These are phyloP conservation scores for Colletotrichum higginsianum DNA, from an alignment of 2,329 filamentous ascomycete genomes.

Conservation along the genomic window DNA sequence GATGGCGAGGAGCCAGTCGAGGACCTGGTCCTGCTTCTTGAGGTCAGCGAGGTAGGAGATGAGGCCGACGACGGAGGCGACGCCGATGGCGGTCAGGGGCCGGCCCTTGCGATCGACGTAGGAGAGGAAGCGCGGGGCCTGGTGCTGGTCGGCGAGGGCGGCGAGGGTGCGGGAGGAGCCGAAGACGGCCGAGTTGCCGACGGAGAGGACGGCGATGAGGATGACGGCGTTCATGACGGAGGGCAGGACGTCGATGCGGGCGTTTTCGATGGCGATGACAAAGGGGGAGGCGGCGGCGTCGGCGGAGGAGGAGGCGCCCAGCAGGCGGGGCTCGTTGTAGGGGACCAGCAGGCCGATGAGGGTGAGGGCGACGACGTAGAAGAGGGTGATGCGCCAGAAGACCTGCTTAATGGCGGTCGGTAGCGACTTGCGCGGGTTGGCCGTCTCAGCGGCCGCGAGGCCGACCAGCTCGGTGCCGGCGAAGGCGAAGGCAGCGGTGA, in stretches of 20 bases:
- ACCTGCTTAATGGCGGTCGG: conserved; percentile 93
- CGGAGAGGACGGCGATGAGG: conserved; percentile 89
- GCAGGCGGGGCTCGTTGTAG: conserved; percentile 76
- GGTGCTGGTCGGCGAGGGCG: conserved; percentile 88
- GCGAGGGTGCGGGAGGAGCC: conserved; percentile 92
- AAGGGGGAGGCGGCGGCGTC: conserved; percentile 86
- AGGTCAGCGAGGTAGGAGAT: conserved; percentile 83
- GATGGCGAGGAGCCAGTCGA: conserved; percentile 84
- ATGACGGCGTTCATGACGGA: conserved; percentile 97
- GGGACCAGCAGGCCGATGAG: conserved; percentile 88
- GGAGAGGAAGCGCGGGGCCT: conserved; percentile 82
- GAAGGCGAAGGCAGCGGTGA: conserved; percentile 83
- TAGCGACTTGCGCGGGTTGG: conserved; percentile 84
- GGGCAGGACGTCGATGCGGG: conserved; percentile 84
- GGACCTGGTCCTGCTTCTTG: conserved; percentile 70
- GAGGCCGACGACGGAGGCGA: conserved; percentile 79
- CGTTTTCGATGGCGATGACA: conserved; percentile 90
- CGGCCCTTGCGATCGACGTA: conserved; percentile 89
- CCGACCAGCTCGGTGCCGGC: conserved; percentile 83
- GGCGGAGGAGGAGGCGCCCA: conserved; percentile 65
- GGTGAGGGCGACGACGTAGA: conserved; percentile 88
- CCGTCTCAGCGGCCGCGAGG: conserved; percentile 82
- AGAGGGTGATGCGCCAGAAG: conserved; percentile 93
- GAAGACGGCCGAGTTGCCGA: conserved; percentile 93
- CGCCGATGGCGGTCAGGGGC: conserved; percentile 79